Evolutionary conservation across 257 asterid species (phyloP).

Genomic region (Solanum paucissectum): DNA sequence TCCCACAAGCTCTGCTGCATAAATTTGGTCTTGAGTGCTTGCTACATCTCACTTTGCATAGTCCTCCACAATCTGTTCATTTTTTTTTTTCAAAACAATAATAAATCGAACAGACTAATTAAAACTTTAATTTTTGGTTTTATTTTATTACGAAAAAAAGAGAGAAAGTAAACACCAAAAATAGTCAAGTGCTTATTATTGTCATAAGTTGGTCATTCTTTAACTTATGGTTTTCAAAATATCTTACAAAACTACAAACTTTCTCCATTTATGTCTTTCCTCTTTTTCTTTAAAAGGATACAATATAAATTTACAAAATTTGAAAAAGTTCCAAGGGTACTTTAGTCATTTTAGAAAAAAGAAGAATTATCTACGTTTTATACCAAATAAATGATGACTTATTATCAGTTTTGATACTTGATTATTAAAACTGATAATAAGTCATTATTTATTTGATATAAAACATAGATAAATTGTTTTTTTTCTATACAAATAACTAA

Average conservation of each 20-base stretch:
- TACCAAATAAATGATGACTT: too few species aligned
- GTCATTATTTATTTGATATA: background rate
- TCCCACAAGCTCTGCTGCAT: conserved; percentile 72
- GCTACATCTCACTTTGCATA: conserved; percentile 51
- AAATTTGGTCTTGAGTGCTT: conserved; percentile 52
- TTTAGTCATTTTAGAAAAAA: background rate
- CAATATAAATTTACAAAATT: background rate
- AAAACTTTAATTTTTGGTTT: background rate
- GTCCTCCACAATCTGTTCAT: conserved; percentile 39
- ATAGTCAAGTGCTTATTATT: too few species aligned
- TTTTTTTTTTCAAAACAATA: background rate
- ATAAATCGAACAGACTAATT: background rate
- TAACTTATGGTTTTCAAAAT: background rate
- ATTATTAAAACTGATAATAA: too few species aligned
- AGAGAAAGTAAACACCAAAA: too few species aligned
- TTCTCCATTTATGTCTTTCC: background rate
- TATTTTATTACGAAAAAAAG: too few species aligned
- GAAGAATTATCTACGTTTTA: too few species aligned
- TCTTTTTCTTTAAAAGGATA: background rate
- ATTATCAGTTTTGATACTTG: too few species aligned
- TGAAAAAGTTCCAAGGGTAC: background rate
- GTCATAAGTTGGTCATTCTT: background rate
- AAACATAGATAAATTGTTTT: background rate
- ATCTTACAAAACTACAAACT: background rate
- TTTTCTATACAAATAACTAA: background rate